Percentiles rank a stretch among this genome's conserved stretches.
These are phyloP conservation scores for Zarea fungicola DNA, from an alignment of 2,329 filamentous ascomycete species.

Conservation along the genomic window DNA sequence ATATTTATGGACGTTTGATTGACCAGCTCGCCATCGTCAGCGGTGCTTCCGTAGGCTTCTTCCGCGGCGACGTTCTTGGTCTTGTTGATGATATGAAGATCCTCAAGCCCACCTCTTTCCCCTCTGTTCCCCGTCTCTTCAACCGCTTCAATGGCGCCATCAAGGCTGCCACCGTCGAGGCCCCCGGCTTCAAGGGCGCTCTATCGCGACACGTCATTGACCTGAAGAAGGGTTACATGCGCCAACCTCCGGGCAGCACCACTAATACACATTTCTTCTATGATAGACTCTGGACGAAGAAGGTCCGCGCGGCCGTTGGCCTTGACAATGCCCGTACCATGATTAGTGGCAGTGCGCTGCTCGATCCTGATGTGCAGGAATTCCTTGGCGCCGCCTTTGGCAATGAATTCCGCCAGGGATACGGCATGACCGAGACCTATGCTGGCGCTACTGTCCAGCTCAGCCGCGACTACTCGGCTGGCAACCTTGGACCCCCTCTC, in stretches of 20 bases:
- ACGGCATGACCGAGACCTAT: slow-evolving; percentile 91
- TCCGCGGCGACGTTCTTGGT: slow-evolving; percentile 83
- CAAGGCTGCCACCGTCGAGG: slow-evolving; percentile 71
- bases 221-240: slow-evolving; percentile 75
- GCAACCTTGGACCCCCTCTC: slow-evolving; percentile 74
- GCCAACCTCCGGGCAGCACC: slow-evolving; percentile 64
- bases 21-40: slow-evolving; percentile 73
- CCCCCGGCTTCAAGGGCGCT: slow-evolving; percentile 72
- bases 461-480: slow-evolving; percentile 62
- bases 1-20: slow-evolving; percentile 84
- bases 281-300: slow-evolving; percentile 85
- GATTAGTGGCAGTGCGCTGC: slow-evolving; percentile 86
- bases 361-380: slow-evolving; percentile 82
- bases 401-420: slow-evolving; percentile 79
- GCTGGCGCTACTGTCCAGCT: slow-evolving; percentile 69
- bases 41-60: slow-evolving; percentile 81
- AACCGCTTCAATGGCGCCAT: slow-evolving; percentile 86
- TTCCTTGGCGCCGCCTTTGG: slow-evolving; percentile 83
- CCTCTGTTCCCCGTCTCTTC: slow-evolving; percentile 86
- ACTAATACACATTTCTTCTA: slow-evolving; percentile 74
- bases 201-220: slow-evolving; percentile 75
- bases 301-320: slow-evolving; percentile 78
- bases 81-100: slow-evolving; percentile 89
- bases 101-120: slow-evolving; percentile 75
- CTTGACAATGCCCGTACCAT: slow-evolving; percentile 68